A percentile compares a stretch with the other conserved stretches of the same genome.
Evolutionary conservation across 108 stramenopile genomes (phyloP).

Genomic region (Fragilaria crotonensis): DNA sequence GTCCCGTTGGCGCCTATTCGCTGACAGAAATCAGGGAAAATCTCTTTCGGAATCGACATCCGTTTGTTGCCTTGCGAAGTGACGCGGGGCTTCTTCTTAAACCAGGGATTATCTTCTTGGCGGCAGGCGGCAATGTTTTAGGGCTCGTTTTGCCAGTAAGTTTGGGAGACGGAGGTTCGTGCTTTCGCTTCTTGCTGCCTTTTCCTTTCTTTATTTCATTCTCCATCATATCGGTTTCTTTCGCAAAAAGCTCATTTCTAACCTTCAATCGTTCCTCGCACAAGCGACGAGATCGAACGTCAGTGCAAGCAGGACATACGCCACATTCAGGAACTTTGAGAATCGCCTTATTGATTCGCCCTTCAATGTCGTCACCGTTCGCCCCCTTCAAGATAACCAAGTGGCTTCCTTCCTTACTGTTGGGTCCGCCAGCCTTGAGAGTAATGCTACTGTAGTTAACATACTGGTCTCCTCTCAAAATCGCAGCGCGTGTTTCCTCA

Average conservation of each 20-base stretch:
- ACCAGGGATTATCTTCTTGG: constrained; percentile 3
- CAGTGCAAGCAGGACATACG: constrained; percentile 62
- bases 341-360: constrained; percentile 58
- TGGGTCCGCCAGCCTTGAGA: constrained; percentile 67
- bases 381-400: constrained; percentile 15
- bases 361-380: constrained; percentile 73
- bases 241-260: constrained; percentile 47
- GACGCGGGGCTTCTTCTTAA: constrained; percentile 14
- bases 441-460: constrained; percentile 81
- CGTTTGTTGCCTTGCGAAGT: constrained; percentile 62
- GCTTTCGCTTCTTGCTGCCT: constrained; percentile 24
- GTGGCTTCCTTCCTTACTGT: constrained; percentile 26
- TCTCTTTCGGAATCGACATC: constrained; percentile 69
- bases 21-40: constrained; percentile 73
- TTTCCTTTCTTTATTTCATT: constrained; percentile 21
- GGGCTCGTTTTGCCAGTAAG: constrained; percentile 30
- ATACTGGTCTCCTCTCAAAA: constrained; percentile 71
- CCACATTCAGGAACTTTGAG: constrained; percentile 74
- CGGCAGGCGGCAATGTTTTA: constrained; percentile 10
- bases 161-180: constrained; percentile 9
- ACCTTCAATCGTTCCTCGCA: constrained; percentile 57
- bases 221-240: constrained; percentile 38
- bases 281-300: constrained; percentile 38
- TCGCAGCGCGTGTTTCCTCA: constrained; percentile 58
- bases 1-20: constrained; percentile 69